These are phyloP conservation scores for Rosa chinensis DNA, from an alignment of 306 rosid species.

Conservation along the genomic window DNA sequence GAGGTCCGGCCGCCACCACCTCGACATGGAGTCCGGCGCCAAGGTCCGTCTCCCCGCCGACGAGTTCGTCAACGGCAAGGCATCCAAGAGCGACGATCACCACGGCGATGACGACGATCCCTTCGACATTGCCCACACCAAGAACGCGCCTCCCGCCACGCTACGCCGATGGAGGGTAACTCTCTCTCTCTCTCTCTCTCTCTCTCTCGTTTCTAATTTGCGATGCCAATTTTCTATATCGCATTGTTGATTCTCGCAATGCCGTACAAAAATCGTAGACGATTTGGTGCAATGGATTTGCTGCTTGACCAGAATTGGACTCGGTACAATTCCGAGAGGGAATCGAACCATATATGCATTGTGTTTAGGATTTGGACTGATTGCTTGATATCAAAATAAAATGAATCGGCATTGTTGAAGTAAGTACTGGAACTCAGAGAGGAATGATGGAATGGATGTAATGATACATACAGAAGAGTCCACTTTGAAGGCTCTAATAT, in stretches of 20 bases:
- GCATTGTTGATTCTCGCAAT: neutral
- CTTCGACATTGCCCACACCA: slow-evolving; percentile 68
- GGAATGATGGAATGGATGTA: neutral
- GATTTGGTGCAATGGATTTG: neutral
- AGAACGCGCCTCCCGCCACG: slow-evolving; percentile 66
- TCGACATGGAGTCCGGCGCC: slow-evolving; percentile 33
- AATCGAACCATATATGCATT: neutral
- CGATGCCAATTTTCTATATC: neutral
- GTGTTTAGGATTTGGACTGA: slow-evolving; percentile 3
- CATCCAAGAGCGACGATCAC: neutral
- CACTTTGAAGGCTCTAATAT: neutral
- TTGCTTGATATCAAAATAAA: neutral
- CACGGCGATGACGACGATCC: slow-evolving; percentile 45
- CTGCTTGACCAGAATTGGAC: neutral
- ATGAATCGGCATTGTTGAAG: neutral
- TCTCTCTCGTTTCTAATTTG: neutral
- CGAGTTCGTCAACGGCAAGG: neutral
- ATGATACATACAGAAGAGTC: neutral
- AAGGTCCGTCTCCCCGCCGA: neutral
- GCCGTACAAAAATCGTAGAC: neutral
- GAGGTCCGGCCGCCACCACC: slow-evolving; percentile 18
- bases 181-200: neutral
- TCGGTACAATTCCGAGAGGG: neutral
- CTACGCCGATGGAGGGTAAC: slow-evolving; percentile 82
- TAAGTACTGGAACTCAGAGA: neutral